Percentiles rank a stretch among this genome's conserved stretches.
These are phyloP conservation scores for Candida michaelii DNA, from an alignment of 805 yeast genomes.

Conservation along the genomic window DNA sequence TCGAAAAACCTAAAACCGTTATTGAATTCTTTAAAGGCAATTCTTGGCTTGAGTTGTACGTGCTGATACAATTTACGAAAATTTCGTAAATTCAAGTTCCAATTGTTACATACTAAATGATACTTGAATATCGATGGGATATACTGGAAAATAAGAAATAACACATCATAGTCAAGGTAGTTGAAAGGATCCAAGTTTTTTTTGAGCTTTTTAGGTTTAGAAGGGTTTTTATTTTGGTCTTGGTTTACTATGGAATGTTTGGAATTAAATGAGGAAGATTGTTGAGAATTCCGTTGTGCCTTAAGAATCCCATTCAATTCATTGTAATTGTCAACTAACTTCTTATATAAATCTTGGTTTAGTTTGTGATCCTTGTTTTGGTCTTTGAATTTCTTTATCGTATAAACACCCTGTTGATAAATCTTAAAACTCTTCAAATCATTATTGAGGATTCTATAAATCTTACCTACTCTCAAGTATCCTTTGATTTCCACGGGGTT, in stretches of 20 bases:
- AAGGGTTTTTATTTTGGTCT: not conserved
- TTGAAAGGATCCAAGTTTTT: slow-evolving; percentile 26
- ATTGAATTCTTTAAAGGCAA: slow-evolving; percentile 28
- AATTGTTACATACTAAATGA: slow-evolving; percentile 32
- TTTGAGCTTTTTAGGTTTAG: not conserved
- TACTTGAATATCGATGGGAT: slow-evolving; percentile 24
- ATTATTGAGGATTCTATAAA: slow-evolving; percentile 23
- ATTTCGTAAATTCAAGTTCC: slow-evolving; percentile 29
- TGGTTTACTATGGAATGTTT: too few relatives aligned
- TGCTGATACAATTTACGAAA: slow-evolving; percentile 27
- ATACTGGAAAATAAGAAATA: slow-evolving; percentile 25
- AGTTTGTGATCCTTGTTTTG: slow-evolving; percentile 17
- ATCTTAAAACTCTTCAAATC: slow-evolving; percentile 35
- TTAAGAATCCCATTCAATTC: slow-evolving; percentile 21
- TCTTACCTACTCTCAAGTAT: slow-evolving; percentile 45
- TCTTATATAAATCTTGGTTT: slow-evolving; percentile 22
- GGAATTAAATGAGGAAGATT: not conserved
- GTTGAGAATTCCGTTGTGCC: not conserved
- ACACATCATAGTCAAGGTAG: slow-evolving; percentile 30
- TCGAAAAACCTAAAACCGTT: slow-evolving; percentile 30
- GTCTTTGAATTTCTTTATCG: slow-evolving; percentile 33
- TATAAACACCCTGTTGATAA: slow-evolving; percentile 36
- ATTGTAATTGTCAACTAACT: slow-evolving; percentile 23
- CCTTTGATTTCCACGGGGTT: slow-evolving; percentile 53
- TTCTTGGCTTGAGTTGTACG: slow-evolving; percentile 24